Conservation (phyloP, 345 rosid genomes). For the Ailanthus altissimus region DNA sequence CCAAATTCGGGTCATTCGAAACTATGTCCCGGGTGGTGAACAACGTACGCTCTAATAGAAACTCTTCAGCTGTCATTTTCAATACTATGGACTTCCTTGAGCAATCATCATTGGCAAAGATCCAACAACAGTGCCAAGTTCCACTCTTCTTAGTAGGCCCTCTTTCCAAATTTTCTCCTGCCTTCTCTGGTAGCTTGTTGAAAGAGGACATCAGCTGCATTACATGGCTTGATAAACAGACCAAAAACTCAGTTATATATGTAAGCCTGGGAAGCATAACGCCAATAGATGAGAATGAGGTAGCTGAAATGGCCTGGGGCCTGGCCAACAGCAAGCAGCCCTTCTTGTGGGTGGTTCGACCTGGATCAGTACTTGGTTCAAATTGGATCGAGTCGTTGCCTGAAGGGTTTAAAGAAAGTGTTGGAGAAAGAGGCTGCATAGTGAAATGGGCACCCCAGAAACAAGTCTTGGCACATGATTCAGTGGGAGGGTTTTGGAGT, state of each 20-base stretch:
- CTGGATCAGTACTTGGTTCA: constrained; percentile 27
- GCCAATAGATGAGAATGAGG: constrained; percentile 16
- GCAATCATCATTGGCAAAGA: constrained; percentile 17
- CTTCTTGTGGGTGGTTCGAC: constrained; percentile 39
- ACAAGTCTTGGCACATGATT: constrained; percentile 35
- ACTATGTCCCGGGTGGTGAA: constrained; percentile 22
- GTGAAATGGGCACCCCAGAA: constrained; percentile 49
- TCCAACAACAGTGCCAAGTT: constrained; percentile 17
- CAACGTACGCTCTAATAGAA: constrained; percentile 21
- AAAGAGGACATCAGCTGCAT: constrained; percentile 36
- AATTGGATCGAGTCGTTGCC: constrained; percentile 28
- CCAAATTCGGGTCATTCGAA: constrained; percentile 33
- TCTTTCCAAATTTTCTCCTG: constrained; percentile 34
- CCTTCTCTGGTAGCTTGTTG: constrained; percentile 20
- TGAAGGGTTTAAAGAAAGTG: constrained; percentile 10
- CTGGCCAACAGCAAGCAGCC: constrained; percentile 31
- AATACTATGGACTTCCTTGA: constrained; percentile 40
- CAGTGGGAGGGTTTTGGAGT: constrained; percentile 46
- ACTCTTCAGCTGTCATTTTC: constrained; percentile 29
- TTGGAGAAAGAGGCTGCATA: constrained; percentile 22
- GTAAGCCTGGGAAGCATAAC: constrained; percentile 39
- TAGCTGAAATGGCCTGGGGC: constrained; percentile 41
- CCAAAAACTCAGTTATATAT: constrained; percentile 33
- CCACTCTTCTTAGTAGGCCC: constrained; percentile 42
- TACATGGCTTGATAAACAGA: constrained; percentile 42